Base-by-base conservation (phyloP, 345 rosid species). In the Brassica napus region DNA sequence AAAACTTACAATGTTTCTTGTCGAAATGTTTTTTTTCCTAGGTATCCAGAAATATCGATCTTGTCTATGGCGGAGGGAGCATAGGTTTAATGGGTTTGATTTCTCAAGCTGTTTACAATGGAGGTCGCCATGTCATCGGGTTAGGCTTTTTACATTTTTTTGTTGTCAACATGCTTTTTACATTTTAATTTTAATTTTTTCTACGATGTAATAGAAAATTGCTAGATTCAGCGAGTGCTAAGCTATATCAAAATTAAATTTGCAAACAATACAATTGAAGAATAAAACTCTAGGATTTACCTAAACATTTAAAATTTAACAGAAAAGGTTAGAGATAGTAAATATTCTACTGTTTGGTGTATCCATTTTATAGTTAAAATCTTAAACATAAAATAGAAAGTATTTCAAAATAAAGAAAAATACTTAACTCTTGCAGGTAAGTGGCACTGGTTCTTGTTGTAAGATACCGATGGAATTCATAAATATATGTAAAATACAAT, bases 1-100 rank as follows among this genome's bases (percentile, higher is more conserved):
- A 68, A 34, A 35, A 3, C 2, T 52, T 52, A n/a, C 57, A 52
- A 52, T 52, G 57, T 52, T 52, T 52, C 57, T 52, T n/a, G 57
- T 52, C 57, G 57, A 34, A 60, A 47, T 54, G 8, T 57, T 64
- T 68, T 37, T 68, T 32, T 24, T 28, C 15, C 5, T 65, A 94
- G 98, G 98, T 94, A 4, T 74, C 92, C 26, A 94, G 93, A 77
- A 89, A 89, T 57, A 90, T 94, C 69, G 97, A 92, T 81, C 92
- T 94, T 64, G 97, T 94, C 68, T 94, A 94, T 82, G 98, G 98
- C 65, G 98, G 98, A 83, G 98, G 98, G 11, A 92, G 98, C 83
- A 79, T 92, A 59, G 98, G 98, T 10, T 77, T 94, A 72, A 94
- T 94, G 98, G 98, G 98, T 44, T 84, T 89, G 85, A 83, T 92